phyloP scores from a whole-genome alignment of 305 asterid genomes.

The Fraxinus albicans region DNA sequence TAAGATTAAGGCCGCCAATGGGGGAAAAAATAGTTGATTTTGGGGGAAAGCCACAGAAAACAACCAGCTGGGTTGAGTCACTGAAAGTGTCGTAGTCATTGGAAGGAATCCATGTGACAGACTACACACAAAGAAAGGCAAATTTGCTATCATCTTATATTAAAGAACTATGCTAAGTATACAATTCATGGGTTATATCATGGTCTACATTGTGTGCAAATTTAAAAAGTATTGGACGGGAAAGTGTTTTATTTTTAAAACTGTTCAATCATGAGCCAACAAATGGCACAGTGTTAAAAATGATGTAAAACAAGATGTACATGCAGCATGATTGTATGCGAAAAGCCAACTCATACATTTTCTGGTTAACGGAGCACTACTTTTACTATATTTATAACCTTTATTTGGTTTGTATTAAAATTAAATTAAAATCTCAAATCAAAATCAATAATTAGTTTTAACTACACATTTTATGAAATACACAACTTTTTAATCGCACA shows the following conservation, averaged over 20 bases:
- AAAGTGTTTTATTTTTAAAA: too few relatives aligned
- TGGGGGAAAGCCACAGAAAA: conserved; percentile 2
- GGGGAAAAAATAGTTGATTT: neutral
- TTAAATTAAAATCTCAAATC: too few relatives aligned
- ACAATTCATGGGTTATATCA: too few relatives aligned
- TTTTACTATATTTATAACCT: neutral
- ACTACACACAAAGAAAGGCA: conserved; percentile 14
- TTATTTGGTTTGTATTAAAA: neutral
- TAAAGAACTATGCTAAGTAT: neutral
- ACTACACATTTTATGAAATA: too few relatives aligned
- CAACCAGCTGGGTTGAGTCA: conserved; percentile 16
- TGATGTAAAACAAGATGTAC: too few relatives aligned
- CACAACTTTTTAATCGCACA: neutral
- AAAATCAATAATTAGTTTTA: too few relatives aligned
- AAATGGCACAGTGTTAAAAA: too few relatives aligned
- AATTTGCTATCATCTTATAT: conserved; percentile 4
- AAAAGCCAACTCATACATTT: neutral
- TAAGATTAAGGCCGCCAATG: neutral
- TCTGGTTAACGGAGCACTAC: conserved; percentile 7
- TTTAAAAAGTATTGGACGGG: too few relatives aligned
- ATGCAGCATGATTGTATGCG: too few relatives aligned
- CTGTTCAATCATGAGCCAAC: too few relatives aligned
- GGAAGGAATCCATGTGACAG: conserved; percentile 27
- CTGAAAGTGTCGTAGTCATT: conserved; percentile 17
- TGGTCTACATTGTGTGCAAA: too few relatives aligned